Evolutionary conservation across 1,139 yeast genomes (phyloP).

Genomic region (Blastobotrys ciferrii): DNA sequence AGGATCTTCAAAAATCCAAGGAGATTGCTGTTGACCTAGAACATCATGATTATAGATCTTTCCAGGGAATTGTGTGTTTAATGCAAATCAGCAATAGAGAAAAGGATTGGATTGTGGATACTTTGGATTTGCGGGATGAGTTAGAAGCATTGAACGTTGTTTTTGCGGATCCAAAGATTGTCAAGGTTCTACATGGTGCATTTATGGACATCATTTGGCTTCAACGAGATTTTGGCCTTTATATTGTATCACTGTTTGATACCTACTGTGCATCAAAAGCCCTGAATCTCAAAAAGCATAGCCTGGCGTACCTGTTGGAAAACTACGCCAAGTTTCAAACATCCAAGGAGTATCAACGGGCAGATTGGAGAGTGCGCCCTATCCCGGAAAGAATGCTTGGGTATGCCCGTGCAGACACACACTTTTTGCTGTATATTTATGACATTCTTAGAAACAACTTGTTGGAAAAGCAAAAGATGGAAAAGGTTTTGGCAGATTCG

Average conservation of each 20-base stretch:
- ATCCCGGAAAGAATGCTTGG: conserved; percentile 70
- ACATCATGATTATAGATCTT: conserved; percentile 90
- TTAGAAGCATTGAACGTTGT: conserved; percentile 64
- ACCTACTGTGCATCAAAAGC: conserved; percentile 86
- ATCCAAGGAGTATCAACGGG: conserved; percentile 90
- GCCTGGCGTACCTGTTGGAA: conserved; percentile 82
- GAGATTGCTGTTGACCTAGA: conserved; percentile 96
- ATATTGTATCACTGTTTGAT: conserved; percentile 86
- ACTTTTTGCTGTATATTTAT: conserved; percentile 76
- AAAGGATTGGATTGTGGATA: conserved; percentile 83
- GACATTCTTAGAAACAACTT: conserved; percentile 71
- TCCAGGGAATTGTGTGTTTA: conserved; percentile 84
- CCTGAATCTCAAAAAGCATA: conserved; percentile 74
- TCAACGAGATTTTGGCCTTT: conserved; percentile 91
- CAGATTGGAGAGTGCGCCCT: conserved; percentile 96
- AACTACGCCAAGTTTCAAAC: conserved; percentile 80
- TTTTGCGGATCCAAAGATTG: conserved; percentile 74
- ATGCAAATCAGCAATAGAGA: conserved; percentile 89
- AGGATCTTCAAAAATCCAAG: conserved; percentile 47
- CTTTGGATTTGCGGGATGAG: conserved; percentile 71
- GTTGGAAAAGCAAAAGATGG: conserved; percentile 50
- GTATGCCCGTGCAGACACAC: conserved; percentile 96
- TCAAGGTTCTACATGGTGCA: conserved; percentile 95
- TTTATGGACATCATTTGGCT: conserved; percentile 97
- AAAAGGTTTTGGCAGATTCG: conserved; percentile 70